Evolutionary conservation across 495 filamentous ascomycete species (phyloP), one percentile per base, ranked within the genome.

Genomic region (Talaromyces proteolyticus): DNA sequence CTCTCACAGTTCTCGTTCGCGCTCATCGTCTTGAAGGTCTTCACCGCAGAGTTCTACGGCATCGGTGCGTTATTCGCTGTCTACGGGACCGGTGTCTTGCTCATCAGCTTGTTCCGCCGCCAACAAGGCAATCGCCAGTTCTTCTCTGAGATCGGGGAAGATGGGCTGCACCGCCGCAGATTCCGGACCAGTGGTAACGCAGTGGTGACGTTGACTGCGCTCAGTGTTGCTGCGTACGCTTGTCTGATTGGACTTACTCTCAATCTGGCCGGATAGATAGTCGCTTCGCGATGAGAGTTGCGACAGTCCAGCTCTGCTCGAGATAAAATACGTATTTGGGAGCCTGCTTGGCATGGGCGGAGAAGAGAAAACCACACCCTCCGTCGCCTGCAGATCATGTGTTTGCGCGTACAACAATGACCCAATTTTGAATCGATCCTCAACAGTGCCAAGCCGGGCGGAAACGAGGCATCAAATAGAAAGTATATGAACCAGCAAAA

Each of bases 1-100:
- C 82, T 97, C 25, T 86, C 85, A 3, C 91, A 96, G 65, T 97
- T 96, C 77, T 89, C 84, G 44, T 97, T 98, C 61, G 82, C 92
- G 39, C 83, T 98, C 16, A 82, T 98, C 51, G 86, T 98, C 7
- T 81, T 98, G 44, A 94, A 92, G 70, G 95, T 98, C 65, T 97
- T 97, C 73, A 96, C 89, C 19, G 76, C 81, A 39, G 90, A 96
- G 59, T 96, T 97, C 77, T 97, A 96, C 69, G 78, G 82, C 55
- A 92, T 95, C 54, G 91, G 91, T 16, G 91, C 91, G 2, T 75
- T 96, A 17, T 95, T 95, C 60, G 91, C 92, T 6, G 83, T 88
- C 26, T 96, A 96, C 57, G 92, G 94, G 0, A 83, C 86, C 16
- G 88, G 88, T 12, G 79, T 98, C 12, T 67, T 97, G 57, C 72